Evolutionary conservation across 73 alveolate genomes (phyloP).

Genomic region (Tetrahymena thermophila): DNA sequence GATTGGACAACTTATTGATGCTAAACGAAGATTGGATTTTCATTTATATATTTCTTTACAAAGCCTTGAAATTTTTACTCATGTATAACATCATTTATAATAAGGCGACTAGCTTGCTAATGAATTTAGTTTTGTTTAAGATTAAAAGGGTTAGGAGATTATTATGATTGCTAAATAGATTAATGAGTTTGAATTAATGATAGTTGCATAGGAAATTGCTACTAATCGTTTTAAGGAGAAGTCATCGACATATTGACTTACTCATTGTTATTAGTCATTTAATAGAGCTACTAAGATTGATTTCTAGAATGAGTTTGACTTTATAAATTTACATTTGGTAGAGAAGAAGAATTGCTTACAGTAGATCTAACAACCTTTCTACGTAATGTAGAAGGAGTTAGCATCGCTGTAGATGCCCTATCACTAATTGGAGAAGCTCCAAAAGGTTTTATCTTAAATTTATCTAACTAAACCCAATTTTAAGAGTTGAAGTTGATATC

Average conservation of each 20-base stretch:
- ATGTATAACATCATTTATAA: not conserved
- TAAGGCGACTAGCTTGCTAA: not conserved
- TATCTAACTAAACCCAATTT: not conserved
- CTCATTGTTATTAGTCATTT: not conserved
- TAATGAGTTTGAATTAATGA: not conserved
- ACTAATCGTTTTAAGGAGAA: not conserved
- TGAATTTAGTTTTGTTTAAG: not conserved
- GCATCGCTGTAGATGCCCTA: not conserved
- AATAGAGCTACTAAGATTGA: not conserved
- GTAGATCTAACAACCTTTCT: not conserved
- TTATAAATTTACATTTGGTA: not conserved
- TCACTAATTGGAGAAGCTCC: not conserved
- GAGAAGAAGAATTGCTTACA: not conserved
- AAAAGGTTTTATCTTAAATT: not conserved
- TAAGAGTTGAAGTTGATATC: not conserved
- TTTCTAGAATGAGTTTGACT: not conserved
- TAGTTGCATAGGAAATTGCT: not conserved
- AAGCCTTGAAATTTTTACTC: not conserved
- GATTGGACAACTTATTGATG: not conserved
- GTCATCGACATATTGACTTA: not conserved
- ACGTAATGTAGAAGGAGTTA: not conserved
- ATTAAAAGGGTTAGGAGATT: not conserved
- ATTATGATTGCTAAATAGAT: not conserved
- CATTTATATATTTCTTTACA: not conserved
- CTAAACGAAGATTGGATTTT: not conserved